Evolutionary conservation across 2,329 filamentous ascomycete genomes (phyloP).

Genomic region (Pseudofabraea citricarpa): DNA sequence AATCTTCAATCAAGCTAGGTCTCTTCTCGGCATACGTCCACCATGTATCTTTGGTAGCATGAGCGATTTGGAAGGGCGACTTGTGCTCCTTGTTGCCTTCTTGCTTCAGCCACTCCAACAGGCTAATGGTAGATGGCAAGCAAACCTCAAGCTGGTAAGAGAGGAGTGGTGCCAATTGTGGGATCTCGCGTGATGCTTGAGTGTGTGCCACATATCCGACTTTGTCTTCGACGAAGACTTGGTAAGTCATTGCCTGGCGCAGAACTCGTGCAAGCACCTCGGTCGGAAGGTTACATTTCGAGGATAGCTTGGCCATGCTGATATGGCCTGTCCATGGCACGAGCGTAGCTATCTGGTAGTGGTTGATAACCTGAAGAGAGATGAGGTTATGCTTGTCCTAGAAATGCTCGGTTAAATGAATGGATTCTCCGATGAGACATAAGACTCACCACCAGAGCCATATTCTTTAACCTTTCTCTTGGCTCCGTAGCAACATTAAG

Average conservation of each 20-base stretch:
- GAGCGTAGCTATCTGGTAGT: neutral
- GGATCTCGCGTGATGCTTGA: neutral
- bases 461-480: neutral
- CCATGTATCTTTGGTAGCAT: neutral
- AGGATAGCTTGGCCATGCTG: neutral
- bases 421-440: neutral
- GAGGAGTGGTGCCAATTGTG: neutral
- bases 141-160: neutral
- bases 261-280: neutral
- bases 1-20: neutral
- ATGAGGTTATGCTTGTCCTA: neutral
- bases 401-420: neutral
- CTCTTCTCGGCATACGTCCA: neutral
- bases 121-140: neutral
- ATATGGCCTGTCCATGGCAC: neutral
- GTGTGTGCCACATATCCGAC: neutral
- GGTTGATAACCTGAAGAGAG: neutral
- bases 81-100: neutral
- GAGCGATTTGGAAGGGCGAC: neutral
- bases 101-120: neutral
- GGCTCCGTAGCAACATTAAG: neutral
- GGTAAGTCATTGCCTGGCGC: neutral
- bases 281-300: neutral
- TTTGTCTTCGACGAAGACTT: neutral
- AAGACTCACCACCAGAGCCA: neutral